Conservation (phyloP, 2,329 filamentous ascomycete species). For the Claviceps cyperi region DNA sequence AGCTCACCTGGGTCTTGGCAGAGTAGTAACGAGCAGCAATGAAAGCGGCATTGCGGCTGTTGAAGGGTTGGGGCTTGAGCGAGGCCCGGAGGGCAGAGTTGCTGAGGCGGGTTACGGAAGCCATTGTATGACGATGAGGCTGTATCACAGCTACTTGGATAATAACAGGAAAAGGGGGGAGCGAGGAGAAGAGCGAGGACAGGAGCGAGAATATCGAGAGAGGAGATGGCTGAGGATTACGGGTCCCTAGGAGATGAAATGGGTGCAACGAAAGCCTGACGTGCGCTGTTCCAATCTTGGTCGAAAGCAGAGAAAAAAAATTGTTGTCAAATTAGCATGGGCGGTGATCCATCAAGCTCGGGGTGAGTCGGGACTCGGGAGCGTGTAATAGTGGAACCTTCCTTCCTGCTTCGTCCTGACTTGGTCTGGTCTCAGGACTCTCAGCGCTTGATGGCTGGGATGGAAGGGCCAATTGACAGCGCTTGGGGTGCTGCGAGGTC, state of each 20-base stretch:
- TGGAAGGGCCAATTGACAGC: too few relatives aligned
- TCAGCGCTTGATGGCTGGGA: neutral
- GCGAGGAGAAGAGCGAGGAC: constrained; percentile 15
- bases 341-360: constrained; percentile 4
- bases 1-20: constrained; percentile 69
- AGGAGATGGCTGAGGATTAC: constrained; percentile 15
- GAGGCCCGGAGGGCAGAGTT: constrained; percentile 70
- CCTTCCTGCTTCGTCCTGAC: neutral
- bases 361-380: neutral
- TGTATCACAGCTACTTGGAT: neutral
- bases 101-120: constrained; percentile 68
- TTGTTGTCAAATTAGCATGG: constrained; percentile 1
- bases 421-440: too few relatives aligned
- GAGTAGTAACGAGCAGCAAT: constrained; percentile 84
- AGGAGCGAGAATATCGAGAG: constrained; percentile 18
- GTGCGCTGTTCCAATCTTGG: neutral
- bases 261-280: neutral
- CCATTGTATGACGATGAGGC: constrained; percentile 43
- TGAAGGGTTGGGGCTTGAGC: constrained; percentile 51
- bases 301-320: constrained; percentile 3
- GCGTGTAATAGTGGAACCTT: constrained; percentile 2
- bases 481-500: too few relatives aligned
- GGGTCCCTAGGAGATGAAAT: constrained; percentile 5
- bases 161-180: constrained; percentile 7
- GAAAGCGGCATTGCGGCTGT: constrained; percentile 57